Base-by-base conservation (phyloP, 2,329 filamentous ascomycete genomes). In the Trichoderma sp. region DNA sequence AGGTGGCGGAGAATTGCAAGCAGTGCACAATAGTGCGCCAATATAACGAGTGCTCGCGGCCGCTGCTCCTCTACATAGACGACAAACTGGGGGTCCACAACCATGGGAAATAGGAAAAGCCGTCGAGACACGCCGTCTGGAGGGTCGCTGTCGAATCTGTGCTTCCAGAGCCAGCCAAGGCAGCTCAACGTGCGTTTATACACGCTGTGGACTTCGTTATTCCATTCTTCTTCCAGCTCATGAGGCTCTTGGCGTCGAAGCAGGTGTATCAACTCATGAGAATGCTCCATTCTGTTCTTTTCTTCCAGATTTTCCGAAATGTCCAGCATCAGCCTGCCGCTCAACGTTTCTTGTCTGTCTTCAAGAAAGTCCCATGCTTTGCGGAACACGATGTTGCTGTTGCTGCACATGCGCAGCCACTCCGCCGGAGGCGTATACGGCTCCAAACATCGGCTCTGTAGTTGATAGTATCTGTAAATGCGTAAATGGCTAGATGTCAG, bases 1-100 rank as follows among this genome's bases (percentile, higher is more conserved):
- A 70, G 52, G 4, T 65, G 52, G 52, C 69, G 64, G 3, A 74
- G 37, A 49, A 71, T 66, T 19, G 68, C 64, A 5, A 74, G 43
- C 5, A 73, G 47, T 1, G 73, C 71, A 69, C 74, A 75, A 27
- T 73, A 74, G 40, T 75, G 71, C 10, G 71, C 74, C 21, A 75
- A 49, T 19, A 75, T 70, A 0, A 75, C 71, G 5, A 75, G 71
- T 5, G 73, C 72, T 11, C 74, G 68, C 16, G 74, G 73, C 6
- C 73, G 70, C 53, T 57, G 53, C 68, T 74, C 71, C 27, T 70
- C 73, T 6, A 75, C 73, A 33, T 73, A 59, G 16, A 59, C 57
- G 10, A 73, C 68, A 47, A 73, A 75, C 8, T 70, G 68, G 3
- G 47, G 55, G 37, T 73, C 65, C 5, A 72, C 66, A 4, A 75